Conservation (phyloP, 148 eudicot species). For the Cornus controversa region DNA sequence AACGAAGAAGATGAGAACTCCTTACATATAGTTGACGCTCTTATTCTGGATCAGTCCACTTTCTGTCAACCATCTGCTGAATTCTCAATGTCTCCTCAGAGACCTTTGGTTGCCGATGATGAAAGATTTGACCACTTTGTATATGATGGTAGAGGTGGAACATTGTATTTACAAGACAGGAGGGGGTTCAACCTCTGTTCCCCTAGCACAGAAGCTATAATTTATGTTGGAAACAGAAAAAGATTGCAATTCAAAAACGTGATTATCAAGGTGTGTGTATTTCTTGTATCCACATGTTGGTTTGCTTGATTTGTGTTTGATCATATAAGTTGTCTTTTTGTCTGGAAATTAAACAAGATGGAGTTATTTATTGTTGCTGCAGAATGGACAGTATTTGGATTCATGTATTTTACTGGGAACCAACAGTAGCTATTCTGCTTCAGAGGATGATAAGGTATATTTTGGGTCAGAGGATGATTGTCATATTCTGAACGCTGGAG, state of each 20-base stretch:
- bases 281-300: neutral
- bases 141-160: conserved; percentile 93
- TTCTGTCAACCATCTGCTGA: conserved; percentile 59
- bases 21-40: conserved; percentile 52
- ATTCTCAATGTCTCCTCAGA: conserved; percentile 68
- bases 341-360: neutral
- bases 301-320: neutral
- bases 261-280: conserved; percentile 63
- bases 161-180: conserved; percentile 63
- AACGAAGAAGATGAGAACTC: conserved; percentile 63
- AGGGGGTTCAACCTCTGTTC: conserved; percentile 50
- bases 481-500: conserved; percentile 26
- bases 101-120: conserved; percentile 82
- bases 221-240: conserved; percentile 85
- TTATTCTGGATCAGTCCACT: conserved; percentile 59
- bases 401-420: conserved; percentile 75
- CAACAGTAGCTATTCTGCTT: conserved; percentile 75
- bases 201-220: conserved; percentile 63
- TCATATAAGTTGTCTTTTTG: neutral
- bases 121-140: conserved; percentile 59
- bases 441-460: conserved; percentile 65
- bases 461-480: conserved; percentile 49
- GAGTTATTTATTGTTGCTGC: conserved; percentile 26
- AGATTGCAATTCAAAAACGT: conserved; percentile 80
- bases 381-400: conserved; percentile 85